Evolutionary conservation across 164 flowering plant species (phyloP).

Genomic region (Sedum album): DNA sequence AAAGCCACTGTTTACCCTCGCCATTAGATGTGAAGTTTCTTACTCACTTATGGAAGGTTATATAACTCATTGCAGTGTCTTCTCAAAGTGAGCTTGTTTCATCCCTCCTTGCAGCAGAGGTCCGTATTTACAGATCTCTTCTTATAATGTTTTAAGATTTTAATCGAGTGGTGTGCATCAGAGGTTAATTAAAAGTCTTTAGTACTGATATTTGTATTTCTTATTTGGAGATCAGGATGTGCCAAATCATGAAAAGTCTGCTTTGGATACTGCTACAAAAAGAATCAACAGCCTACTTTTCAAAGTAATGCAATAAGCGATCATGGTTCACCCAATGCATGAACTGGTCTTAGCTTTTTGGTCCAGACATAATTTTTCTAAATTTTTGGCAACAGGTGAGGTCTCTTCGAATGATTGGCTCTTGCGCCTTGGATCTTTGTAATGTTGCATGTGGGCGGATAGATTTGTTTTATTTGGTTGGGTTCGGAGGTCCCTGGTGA

Average conservation of each 20-base stretch:
- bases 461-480: slow-evolving; percentile 68
- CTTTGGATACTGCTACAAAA: slow-evolving; percentile 62
- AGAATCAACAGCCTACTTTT: slow-evolving; percentile 66
- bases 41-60: neutral
- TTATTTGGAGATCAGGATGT: slow-evolving; percentile 50
- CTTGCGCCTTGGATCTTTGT: slow-evolving; percentile 90
- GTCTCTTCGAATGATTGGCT: slow-evolving; percentile 82
- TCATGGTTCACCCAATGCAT: neutral
- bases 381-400: slow-evolving; percentile 59
- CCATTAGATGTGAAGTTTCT: neutral
- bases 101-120: slow-evolving; percentile 88
- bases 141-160: neutral
- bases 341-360: neutral
- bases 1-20: neutral
- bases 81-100: slow-evolving; percentile 70
- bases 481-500: slow-evolving; percentile 97
- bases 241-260: slow-evolving; percentile 60
- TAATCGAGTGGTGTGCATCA: neutral
- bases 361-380: neutral
- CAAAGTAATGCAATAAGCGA: slow-evolving; percentile 61
- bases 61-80: slow-evolving; percentile 50
- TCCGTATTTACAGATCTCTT: slow-evolving; percentile 17
- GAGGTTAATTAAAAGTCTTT: neutral
- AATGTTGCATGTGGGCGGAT: slow-evolving; percentile 91
- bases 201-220: slow-evolving; percentile 9